Base-by-base conservation (phyloP, 2,329 filamentous ascomycete species). In the Dothistroma septosporum region DNA sequence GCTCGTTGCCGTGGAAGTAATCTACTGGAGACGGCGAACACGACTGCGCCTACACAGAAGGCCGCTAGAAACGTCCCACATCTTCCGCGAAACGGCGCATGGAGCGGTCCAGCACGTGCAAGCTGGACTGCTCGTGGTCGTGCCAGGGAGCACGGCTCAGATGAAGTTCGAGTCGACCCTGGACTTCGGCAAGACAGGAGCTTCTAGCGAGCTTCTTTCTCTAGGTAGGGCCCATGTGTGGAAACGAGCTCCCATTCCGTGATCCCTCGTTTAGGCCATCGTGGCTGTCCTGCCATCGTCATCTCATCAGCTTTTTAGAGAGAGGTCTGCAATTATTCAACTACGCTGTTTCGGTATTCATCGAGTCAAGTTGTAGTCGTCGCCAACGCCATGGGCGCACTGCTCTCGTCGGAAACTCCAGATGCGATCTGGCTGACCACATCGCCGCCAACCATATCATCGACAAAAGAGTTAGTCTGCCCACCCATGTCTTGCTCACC, bases 11-110 rank as follows among this genome's bases (percentile, higher is more conserved):
- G 47, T 55, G 12, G 44, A 32, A 55, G 54, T 48, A 24, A 58
- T 65, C 48, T 63, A 61, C 24, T 21, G 14, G 59, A 60, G 37
- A 63, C 63, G 21, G 48, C 48, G 53, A 44, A 54, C 37, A 37
- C 53, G 35, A 49, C 22, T 48, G 28, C 53, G 48, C 41, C 49
- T 56, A 58, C 41, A 16, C 4, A 61, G 64, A 64, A 66, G 47
- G 52, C 53, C 57, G 55, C 61, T 62, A 64, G 60, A 60, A 62
- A 37, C 53, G 16, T 44, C 46, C 37, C 31, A 47, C n/a, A 41
- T 41, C 31, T 53, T 11, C 49, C 49, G 49, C 11, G 49, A 35
- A 28, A 35, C 24, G 50, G 31, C 48, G 48, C 11, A n/a, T 32
- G n/a, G 33, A 24, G 21, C 31, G 4, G 19, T 21, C 24, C n/a